phyloP scores from a whole-genome alignment of 1,139 yeast genomes.

The Candida pseudoviswanathii region DNA sequence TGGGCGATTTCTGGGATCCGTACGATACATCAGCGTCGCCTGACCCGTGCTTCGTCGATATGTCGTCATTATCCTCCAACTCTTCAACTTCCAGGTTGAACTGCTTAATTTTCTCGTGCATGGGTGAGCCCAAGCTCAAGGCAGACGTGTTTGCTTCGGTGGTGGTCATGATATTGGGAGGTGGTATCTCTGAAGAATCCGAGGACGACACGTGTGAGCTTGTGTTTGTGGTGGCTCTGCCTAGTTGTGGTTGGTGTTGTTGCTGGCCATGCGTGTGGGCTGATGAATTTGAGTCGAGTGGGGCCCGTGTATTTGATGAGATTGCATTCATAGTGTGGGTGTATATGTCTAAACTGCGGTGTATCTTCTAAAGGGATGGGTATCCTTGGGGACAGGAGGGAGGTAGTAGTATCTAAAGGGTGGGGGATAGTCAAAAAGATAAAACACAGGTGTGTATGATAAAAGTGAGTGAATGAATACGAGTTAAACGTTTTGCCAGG shows the following conservation, averaged over 20 bases:
- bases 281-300: not conserved
- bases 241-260: slow-evolving; percentile 1
- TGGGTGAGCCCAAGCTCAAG: slow-evolving; percentile 17
- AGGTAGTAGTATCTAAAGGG: not conserved
- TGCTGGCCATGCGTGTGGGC: not conserved
- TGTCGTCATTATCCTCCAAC: not conserved
- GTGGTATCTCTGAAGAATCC: not conserved
- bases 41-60: slow-evolving; percentile 2
- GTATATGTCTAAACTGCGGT: not conserved
- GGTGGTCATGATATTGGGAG: slow-evolving; percentile 4
- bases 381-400: not conserved
- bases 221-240: not conserved
- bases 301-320: slow-evolving; percentile 1
- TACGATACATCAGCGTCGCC: not conserved
- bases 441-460: too few species aligned
- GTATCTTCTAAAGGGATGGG: not conserved
- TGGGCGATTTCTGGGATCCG: not conserved
- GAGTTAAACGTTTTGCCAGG: not conserved
- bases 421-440: not conserved
- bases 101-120: slow-evolving; percentile 14
- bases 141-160: slow-evolving; percentile 2
- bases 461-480: not conserved
- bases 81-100: slow-evolving; percentile 6
- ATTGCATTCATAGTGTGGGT: slow-evolving; percentile 1
- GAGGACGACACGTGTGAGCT: not conserved